Evolutionary conservation across 2,329 filamentous ascomycete species (phyloP), one percentile per base, ranked within the genome.

Genomic region (Microdochium bolleyi): DNA sequence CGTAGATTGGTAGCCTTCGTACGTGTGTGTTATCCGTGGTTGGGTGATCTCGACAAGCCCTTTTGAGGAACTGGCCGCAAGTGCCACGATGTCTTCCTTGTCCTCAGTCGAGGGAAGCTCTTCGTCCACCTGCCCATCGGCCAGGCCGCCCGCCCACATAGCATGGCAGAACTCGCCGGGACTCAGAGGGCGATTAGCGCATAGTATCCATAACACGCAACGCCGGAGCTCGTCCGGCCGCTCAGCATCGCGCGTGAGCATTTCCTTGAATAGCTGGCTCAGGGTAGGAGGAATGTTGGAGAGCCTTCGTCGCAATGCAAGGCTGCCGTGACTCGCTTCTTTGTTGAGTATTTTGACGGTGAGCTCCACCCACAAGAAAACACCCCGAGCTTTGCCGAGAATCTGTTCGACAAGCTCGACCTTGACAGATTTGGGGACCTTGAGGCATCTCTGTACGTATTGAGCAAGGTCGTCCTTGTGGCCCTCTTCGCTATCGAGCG

Each of bases 331-430:
- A n/a, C 67, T 61, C 46, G 60, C 65, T 46, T 72, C 71, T 48
- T 69, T 66, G 52, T 76, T 74, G 1, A 79, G 58, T 2, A 75
- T 74, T 2, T 60, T 53, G 1, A 77, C 63, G 2, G 75, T 73
- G 0, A 76, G 57, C 0, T 73, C 67, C 1, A 70, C 70, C 72
- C 74, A 78, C 54, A 76, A 56, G 50, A 77, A 76, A 3, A 77
- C 61, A 0, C 73, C 71, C 1, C 63, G 66, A 0, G 74, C 62
- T 25, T 70, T 73, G 11, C 62, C 49, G 3, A 60, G 60, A 25
- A 79, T 14, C 13, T 51, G 57, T 60, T 10, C 74, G 59, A 2
- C 60, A 37, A 8, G 62, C 53, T 3, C 53, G 44, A 9, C 52
- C 24, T 5, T 60, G 58, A 3, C 53, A 52, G 2, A 8, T 22